Percentiles rank a stretch among this genome's conserved stretches.
These are phyloP conservation scores for Spathaspora boniae DNA, from an alignment of 805 yeast species.

Conservation along the genomic window DNA sequence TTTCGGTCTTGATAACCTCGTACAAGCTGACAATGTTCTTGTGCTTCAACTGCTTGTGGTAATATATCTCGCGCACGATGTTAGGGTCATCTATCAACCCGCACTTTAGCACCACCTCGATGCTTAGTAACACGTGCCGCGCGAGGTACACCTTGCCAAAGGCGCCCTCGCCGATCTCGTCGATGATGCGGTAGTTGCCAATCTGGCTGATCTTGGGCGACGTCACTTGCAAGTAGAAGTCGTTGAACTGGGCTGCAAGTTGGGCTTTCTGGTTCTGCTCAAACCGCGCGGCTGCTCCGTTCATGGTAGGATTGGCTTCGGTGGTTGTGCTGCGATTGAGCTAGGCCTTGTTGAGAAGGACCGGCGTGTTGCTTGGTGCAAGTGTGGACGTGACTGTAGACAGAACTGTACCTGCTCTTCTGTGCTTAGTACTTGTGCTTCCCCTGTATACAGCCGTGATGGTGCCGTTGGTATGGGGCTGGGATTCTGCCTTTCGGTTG, in stretches of 20 bases:
- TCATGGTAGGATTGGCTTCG: slow-evolving; percentile 11
- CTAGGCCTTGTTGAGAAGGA: too few species aligned
- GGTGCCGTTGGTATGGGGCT: too few species aligned
- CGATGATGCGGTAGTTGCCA: slow-evolving; percentile 73
- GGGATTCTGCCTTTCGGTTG: too few species aligned
- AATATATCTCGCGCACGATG: slow-evolving; percentile 85
- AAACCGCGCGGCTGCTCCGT: slow-evolving; percentile 8
- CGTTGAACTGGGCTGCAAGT: slow-evolving; percentile 64
- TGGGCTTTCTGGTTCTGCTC: slow-evolving; percentile 45
- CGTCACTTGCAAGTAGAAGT: slow-evolving; percentile 44
- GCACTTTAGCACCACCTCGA: slow-evolving; percentile 78
- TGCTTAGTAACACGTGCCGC: slow-evolving; percentile 65
- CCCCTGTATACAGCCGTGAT: too few species aligned
- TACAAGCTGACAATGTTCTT: slow-evolving; percentile 80
- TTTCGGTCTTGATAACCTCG: slow-evolving; percentile 81
- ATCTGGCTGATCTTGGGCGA: slow-evolving; percentile 55
- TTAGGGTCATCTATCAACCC: slow-evolving; percentile 78
- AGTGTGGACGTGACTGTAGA: not conserved
- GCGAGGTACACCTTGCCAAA: slow-evolving; percentile 93
- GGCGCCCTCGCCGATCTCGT: slow-evolving; percentile 86
- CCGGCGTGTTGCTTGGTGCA: not conserved
- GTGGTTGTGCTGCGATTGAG: not conserved
- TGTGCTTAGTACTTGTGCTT: too few species aligned
- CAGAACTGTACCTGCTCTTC: too few species aligned
- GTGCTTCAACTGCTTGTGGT: slow-evolving; percentile 79